These are phyloP conservation scores for Hypoxylon sp. DNA, from an alignment of 2,329 filamentous ascomycete species.

Conservation along the genomic window DNA sequence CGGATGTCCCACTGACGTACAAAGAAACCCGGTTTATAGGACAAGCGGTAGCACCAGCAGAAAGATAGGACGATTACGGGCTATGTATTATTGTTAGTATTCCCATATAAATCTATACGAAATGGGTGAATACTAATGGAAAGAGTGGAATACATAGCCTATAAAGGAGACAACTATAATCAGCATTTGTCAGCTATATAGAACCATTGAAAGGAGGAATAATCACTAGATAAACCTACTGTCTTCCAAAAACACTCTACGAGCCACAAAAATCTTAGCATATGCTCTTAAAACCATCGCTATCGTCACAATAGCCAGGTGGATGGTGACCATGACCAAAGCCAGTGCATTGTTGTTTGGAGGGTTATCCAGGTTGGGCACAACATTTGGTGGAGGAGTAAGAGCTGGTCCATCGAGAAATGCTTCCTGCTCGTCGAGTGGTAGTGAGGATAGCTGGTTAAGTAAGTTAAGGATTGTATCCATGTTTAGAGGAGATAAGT, in stretches of 20 bases:
- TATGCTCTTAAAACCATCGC: conserved; percentile 3
- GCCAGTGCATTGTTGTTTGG: not conserved
- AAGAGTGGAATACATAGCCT: conserved; percentile 6
- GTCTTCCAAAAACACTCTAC: not conserved
- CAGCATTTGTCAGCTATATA: not conserved
- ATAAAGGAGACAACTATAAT: not conserved
- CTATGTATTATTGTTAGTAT: not conserved
- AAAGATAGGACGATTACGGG: not conserved
- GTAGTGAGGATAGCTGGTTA: not conserved
- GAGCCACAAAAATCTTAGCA: conserved; percentile 1
- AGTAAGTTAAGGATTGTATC: not conserved
- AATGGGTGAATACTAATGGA: not conserved
- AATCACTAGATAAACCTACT: not conserved
- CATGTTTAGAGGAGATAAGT: not conserved
- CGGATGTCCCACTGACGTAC: conserved; percentile 2
- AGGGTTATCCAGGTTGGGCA: not conserved
- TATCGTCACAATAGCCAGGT: not conserved
- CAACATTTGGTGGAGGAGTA: not conserved
- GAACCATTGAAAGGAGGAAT: not conserved
- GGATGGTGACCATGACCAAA: not conserved
- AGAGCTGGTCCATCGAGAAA: not conserved
- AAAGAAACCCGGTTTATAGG: not conserved
- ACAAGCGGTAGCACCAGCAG: not conserved
- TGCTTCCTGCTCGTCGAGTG: not conserved
- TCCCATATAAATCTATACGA: not conserved